phyloP scores from a whole-genome alignment of 176 grass and related monocot species.

The Thalia dealbata region DNA sequence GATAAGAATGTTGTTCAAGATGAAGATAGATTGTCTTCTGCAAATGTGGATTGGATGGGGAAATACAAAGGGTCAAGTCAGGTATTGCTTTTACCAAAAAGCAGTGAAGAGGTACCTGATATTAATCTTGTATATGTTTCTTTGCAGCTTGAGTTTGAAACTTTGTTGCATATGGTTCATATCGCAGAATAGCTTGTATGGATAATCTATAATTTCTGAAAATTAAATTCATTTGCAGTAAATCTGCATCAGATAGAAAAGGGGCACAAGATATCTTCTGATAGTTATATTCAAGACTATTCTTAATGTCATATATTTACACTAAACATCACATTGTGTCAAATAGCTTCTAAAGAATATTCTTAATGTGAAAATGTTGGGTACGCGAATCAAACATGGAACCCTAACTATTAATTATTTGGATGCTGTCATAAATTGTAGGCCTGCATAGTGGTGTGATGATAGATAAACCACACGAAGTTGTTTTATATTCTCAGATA shows the following conservation, averaged over 20 bases:
- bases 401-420: too few relatives aligned
- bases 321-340: neutral
- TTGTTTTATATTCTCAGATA: neutral
- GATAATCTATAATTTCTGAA: neutral
- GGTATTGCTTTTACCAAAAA: slow-evolving; percentile 78
- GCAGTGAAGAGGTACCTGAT: slow-evolving; percentile 44
- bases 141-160: neutral
- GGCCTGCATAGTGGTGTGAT: neutral
- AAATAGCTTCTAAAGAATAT: neutral
- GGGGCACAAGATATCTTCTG: too few relatives aligned
- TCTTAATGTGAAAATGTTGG: neutral
- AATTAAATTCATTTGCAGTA: neutral
- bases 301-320: too few relatives aligned
- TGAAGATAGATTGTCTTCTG: slow-evolving; percentile 60
- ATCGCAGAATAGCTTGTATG: neutral
- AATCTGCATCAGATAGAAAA: too few relatives aligned
- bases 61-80: slow-evolving; percentile 79
- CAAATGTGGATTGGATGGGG: slow-evolving; percentile 82
- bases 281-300: neutral
- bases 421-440: too few relatives aligned
- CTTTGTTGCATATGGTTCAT: neutral
- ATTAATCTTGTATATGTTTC: neutral
- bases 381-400: neutral
- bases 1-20: slow-evolving; percentile 76
- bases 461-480: neutral